Evolutionary conservation across 2,329 filamentous ascomycete genomes (phyloP).

Genomic region (Penicillium thymicola): DNA sequence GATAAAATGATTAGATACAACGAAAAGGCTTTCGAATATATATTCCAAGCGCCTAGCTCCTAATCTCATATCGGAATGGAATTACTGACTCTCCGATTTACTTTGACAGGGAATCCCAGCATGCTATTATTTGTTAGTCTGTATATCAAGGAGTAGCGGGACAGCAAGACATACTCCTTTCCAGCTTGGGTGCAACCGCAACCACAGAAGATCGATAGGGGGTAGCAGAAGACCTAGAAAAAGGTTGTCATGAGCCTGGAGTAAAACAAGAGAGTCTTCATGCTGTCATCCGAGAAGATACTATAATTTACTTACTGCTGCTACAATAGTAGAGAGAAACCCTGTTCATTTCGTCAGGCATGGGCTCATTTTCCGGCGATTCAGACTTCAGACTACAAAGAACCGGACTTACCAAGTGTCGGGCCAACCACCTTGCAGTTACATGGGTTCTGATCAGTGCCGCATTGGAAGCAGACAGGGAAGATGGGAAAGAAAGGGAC

Average conservation of each 20-base stretch:
- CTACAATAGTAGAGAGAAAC: slow-evolving; percentile 47
- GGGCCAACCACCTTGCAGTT: slow-evolving; percentile 57
- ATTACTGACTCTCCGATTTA: slow-evolving; percentile 50
- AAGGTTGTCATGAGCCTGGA: slow-evolving; percentile 3
- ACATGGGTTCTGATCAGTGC: slow-evolving; percentile 56
- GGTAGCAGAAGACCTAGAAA: slow-evolving; percentile 52
- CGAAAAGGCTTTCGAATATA: not conserved
- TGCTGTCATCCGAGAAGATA: not conserved
- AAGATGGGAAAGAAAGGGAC: slow-evolving; percentile 47
- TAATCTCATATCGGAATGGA: slow-evolving; percentile 48
- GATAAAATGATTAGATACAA: not conserved
- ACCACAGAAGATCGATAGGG: slow-evolving; percentile 55
- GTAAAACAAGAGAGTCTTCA: not conserved
- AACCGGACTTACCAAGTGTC: slow-evolving; percentile 45
- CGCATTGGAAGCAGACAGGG: slow-evolving; percentile 55
- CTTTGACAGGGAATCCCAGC: slow-evolving; percentile 51
- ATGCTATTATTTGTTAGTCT: slow-evolving; percentile 41
- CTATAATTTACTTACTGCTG: slow-evolving; percentile 46
- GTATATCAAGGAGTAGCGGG: not conserved
- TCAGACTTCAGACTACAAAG: not conserved
- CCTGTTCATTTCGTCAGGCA: slow-evolving; percentile 22
- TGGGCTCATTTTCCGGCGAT: not conserved
- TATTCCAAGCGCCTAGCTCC: not conserved
- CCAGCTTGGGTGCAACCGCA: slow-evolving; percentile 54
- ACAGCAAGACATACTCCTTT: slow-evolving; percentile 46